These are phyloP conservation scores for Colletotrichum lupini DNA, from an alignment of 2,329 filamentous ascomycete species.

Conservation along the genomic window DNA sequence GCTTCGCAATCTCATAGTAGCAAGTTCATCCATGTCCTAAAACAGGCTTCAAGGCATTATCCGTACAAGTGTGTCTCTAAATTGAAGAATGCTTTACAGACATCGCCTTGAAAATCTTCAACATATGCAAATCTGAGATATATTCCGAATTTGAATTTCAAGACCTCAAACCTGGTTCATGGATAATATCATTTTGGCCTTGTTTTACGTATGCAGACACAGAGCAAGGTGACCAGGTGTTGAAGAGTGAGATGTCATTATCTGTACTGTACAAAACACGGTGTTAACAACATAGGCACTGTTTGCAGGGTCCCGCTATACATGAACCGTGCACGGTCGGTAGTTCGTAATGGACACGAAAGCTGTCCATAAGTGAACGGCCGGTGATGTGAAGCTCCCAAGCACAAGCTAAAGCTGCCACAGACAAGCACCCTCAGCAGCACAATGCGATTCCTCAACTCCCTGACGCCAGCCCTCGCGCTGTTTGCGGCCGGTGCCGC, in stretches of 20 bases:
- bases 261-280: not conserved
- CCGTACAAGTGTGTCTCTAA: not conserved
- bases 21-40: not conserved
- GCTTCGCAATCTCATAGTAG: not conserved
- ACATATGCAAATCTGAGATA: no score
- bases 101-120: no score
- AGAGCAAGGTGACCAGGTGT: no score
- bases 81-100: not conserved
- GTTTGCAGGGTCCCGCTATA: not conserved
- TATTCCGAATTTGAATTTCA: no score
- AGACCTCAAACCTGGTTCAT: not conserved
- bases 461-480: slow-evolving; percentile 52
- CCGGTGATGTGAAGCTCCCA: slow-evolving; percentile 31
- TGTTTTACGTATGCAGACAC: no score
- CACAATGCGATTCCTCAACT: slow-evolving; percentile 55
- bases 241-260: not conserved
- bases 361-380: slow-evolving; percentile 37
- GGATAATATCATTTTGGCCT: not conserved
- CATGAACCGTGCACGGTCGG: slow-evolving; percentile 27
- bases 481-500: slow-evolving; percentile 62
- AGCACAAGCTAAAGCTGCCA: slow-evolving; percentile 30
- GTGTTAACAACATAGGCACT: not conserved
- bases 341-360: slow-evolving; percentile 36
- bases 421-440: slow-evolving; percentile 34
- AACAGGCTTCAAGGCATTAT: not conserved